phyloP scores from a whole-genome alignment of 2,329 filamentous ascomycete species.

The Tolypocladium pustulatum region DNA sequence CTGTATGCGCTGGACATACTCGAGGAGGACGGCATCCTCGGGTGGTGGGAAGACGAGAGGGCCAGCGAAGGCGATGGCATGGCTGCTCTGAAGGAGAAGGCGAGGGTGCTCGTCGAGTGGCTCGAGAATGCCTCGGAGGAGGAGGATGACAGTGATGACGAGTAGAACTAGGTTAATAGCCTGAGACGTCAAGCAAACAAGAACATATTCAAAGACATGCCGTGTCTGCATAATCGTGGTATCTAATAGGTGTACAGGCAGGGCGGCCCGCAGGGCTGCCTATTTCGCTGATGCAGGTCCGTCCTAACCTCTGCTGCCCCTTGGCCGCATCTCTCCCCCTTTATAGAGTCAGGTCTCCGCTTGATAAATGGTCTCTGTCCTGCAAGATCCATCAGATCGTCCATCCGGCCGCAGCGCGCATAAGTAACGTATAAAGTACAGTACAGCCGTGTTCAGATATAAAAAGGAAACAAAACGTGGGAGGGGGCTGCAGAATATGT shows the following conservation, averaged over 20 bases:
- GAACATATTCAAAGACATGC: neutral
- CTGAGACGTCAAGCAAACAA: neutral
- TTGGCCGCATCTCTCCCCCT: neutral
- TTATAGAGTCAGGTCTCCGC: neutral
- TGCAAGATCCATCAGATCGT: neutral
- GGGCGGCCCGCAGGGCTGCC: neutral
- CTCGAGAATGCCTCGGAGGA: slow-evolving; percentile 56
- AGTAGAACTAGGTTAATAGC: neutral
- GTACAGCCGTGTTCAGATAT: neutral
- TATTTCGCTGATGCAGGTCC: neutral
- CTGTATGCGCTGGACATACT: slow-evolving; percentile 76
- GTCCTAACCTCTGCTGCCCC: neutral
- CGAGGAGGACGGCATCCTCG: slow-evolving; percentile 78
- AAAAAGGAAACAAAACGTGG: neutral
- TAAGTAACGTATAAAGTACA: neutral
- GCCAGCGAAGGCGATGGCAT: slow-evolving; percentile 59
- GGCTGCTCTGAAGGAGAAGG: slow-evolving; percentile 60
- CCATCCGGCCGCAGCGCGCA: neutral
- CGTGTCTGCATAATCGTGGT: neutral
- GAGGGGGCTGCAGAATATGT: neutral
- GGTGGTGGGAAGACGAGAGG: slow-evolving; percentile 75
- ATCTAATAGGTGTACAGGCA: neutral
- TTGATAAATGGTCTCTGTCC: neutral
- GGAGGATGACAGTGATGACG: slow-evolving; percentile 32
- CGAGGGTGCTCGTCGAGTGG: slow-evolving; percentile 73